Base-by-base conservation (phyloP, 345 rosid species). In the Hibiscus syriacus region DNA sequence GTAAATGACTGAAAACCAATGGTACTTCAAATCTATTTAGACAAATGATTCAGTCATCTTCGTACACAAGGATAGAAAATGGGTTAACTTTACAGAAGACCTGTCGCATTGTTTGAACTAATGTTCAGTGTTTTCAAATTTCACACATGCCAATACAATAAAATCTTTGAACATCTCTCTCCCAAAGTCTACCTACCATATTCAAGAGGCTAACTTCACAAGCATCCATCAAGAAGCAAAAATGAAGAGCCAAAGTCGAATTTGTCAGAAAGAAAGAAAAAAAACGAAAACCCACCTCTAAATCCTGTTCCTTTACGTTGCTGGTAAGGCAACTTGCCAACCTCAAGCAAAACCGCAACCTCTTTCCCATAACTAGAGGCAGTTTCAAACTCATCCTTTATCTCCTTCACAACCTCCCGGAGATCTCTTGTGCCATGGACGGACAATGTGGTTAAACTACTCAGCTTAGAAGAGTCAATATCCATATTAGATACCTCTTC, bases 301-400 rank as follows among this genome's bases (percentile, higher is more conserved):
- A 89, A 76, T 6, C 78, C 74, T 64, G 88, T 77, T 75, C 74
- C 78, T 81, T 60, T 75, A 82, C 59, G 67, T 62, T 80, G 68
- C 74, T 80, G 90, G 78, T 93, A 93, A 61, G 98, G 97, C 83
- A 90, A 77, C 80, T 76, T 90, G 66, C 82, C 85, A 72, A 86
- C 98, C 78, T 90, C 97, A 75, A 93, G 98, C 84, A 93, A 75
- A 48, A 85, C 69, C 2, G 96, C 97, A 4, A 90, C 94, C 83
- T 90, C 98, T 64, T 81, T 93, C 45, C 98, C 98, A 73, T 79
- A 86, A 68, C 78, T 71, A 68, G 83, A 83, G 39, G 96, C 97
- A 64, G 81, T 81, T 71, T 89, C 91, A 78, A 90, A 90, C 74
- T 90, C 98, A 64, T 80, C 78, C 83, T 81, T 90, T 43, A 93